Base-by-base conservation (phyloP, 257 asterid genomes). In the Vinca minor region DNA sequence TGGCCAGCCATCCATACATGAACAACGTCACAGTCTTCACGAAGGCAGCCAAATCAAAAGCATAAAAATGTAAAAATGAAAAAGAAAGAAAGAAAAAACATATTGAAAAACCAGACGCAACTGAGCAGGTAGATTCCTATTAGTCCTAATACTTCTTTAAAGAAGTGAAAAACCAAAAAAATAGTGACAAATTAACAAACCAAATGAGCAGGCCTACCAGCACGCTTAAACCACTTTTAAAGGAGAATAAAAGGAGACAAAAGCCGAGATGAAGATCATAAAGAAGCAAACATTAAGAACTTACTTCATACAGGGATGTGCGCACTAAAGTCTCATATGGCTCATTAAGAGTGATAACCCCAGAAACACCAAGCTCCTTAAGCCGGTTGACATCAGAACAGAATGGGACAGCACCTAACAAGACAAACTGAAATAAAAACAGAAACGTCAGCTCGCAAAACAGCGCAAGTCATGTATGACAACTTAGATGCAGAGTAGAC, bases 381-480 rank as follows among this genome's bases (percentile, higher is more conserved):
- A 83, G 74, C 64, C 76, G 63, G 47, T 54, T 47, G 41, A 83
- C 81, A 68, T 83, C 89, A 64, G 89, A 83, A 56, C 79, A 83
- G 73, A 83, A 83, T 28, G 89, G 89, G 52, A 80, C 77, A 69
- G 89, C 89, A 64, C 89, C 89, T 71, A 83, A 31, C 72, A 83
- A 74, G 35, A 83, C 82, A 76, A 80, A 83, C 89, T 83, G 23
- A 69, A 53, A 14, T 53, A 29, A 28, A 28, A 10, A 29, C 28
- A 3, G n/a, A 15, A 14, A 59, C 6, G 32, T 77, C 57, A 77
- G 71, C 13, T 39, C 17, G 39, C 54, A 35, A 39, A 42, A 62
- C 52, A 36, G 3, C n/a, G n/a, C n/a, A n/a, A n/a, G n/a, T n/a
- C n/a, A n/a, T n/a, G n/a, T n/a, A n/a, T n/a, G n/a, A n/a, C n/a